Evolutionary conservation across 129 eudicot genomes (phyloP).

Genomic region (Saussurea involucrata): DNA sequence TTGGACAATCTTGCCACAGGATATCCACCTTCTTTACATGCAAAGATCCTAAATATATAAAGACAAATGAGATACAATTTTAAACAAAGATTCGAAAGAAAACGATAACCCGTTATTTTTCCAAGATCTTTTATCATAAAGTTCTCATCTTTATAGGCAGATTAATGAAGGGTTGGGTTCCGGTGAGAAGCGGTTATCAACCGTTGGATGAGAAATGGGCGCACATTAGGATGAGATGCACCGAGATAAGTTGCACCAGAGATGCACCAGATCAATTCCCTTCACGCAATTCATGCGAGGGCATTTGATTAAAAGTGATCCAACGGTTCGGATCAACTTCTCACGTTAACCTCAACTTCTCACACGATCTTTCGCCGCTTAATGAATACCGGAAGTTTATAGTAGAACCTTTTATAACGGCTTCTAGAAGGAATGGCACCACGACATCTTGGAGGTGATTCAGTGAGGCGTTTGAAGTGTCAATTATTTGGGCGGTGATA

Average conservation of each 20-base stretch:
- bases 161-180: too few species aligned
- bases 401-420: conserved; percentile 71
- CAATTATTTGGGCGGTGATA: conserved; percentile 50
- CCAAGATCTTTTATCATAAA: not conserved
- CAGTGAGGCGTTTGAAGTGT: conserved; percentile 32
- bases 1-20: conserved; percentile 65
- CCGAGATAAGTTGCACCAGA: too few species aligned
- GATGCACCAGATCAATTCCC: too few species aligned
- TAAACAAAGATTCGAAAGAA: not conserved
- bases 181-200: too few species aligned
- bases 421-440: conserved; percentile 65
- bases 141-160: not conserved
- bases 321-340: too few species aligned
- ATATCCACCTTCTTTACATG: conserved; percentile 88
- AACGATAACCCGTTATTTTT: not conserved
- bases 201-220: too few species aligned
- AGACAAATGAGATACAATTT: not conserved
- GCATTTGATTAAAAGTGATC: too few species aligned
- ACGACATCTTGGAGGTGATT: conserved; percentile 60
- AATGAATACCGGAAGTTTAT: not conserved
- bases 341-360: too few species aligned
- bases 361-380: too few species aligned
- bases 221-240: too few species aligned
- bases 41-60: conserved; percentile 51
- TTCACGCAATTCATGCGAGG: too few species aligned